Evolutionary conservation across 2,329 filamentous ascomycete genomes (phyloP), one percentile per base, ranked within the genome.

Genomic region (Calonectria leucothoes): DNA sequence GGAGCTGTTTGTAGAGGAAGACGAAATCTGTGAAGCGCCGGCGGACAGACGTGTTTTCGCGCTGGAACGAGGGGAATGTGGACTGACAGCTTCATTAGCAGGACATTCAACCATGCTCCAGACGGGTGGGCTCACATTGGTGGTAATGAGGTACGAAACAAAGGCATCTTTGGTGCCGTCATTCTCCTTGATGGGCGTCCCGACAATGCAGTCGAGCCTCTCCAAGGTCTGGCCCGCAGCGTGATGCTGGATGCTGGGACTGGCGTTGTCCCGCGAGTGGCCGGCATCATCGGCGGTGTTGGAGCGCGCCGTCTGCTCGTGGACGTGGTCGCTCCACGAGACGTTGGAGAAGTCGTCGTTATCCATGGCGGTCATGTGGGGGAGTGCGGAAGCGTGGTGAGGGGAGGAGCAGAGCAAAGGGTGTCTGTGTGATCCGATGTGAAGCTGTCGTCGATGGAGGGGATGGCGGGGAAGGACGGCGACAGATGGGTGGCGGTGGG

Each of bases 11-110:
- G 87, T 95, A 98, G 75, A 99, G 92, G 84, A 98, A 99, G 79
- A 97, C 93, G 83, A 99, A 99, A 87, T 99, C 97, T 79, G 96
- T 98, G 86, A 98, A 99, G 81, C 97, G 95, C 78, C 97, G 92
- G 75, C 97, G 94, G 75, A 98, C 94, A 31, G 90, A 89, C 75
- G 95, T 95, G 25, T 93, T 92, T 42, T 94, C 88, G 83, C 93
- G 95, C 84, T 97, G 94, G 85, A 98, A 99, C 76, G 95, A 94
- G 78, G 95, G 93, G 85, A 98, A 98, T 80, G 97, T 95, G 76
- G 96, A 98, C 95, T 98, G 70, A 33, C 10, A 29, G 20, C 27
- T 48, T 80, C 2, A 75, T 76, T 31, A 72, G 64, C 2, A 35
- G 51, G 55, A 12, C 12, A 33, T 10, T 51, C 35, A n/a, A n/a